Conservation (phyloP, 768 basidiomycete species). For the Tylopilus cervinicoccineus region DNA sequence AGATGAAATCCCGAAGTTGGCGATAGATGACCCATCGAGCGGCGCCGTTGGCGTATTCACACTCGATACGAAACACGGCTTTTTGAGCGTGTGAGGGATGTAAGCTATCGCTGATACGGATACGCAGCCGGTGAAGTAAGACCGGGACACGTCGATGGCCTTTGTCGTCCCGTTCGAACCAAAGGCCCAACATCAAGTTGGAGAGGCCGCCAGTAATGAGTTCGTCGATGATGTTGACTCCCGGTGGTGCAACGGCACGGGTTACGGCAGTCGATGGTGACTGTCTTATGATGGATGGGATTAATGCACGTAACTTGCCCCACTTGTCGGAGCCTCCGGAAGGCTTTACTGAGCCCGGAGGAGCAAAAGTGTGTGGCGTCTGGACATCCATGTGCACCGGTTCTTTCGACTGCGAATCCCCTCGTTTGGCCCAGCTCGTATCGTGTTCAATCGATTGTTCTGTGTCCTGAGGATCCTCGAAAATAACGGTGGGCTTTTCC, state of each 20-base stretch:
- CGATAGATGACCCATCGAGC: constrained; percentile 95
- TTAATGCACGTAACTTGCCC: constrained; percentile 59
- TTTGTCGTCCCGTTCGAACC: constrained; percentile 86
- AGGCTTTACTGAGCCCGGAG: constrained; percentile 18
- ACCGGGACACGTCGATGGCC: constrained; percentile 76
- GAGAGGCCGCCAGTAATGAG: constrained; percentile 78
- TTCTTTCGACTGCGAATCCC: constrained; percentile 3
- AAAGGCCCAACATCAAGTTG: constrained; percentile 71
- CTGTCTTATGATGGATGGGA: constrained; percentile 51
- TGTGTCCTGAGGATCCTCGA: constrained; percentile 24
- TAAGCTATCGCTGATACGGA: constrained; percentile 82
- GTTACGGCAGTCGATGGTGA: constrained; percentile 32
- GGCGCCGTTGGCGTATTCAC: constrained; percentile 93
- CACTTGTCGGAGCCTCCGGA: constrained; percentile 43
- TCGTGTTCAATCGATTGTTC: constrained; percentile 22
- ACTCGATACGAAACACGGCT: constrained; percentile 88
- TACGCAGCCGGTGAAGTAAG: constrained; percentile 74
- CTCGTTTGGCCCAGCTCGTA: constrained; percentile 1
- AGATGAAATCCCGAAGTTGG: constrained; percentile 87
- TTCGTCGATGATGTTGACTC: constrained; percentile 78
- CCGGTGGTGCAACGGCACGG: constrained; percentile 46
- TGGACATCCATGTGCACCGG: constrained; percentile 9
- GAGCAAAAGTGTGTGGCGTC: constrained; percentile 27
- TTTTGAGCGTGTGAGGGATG: constrained; percentile 75
- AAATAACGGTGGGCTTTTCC: constrained; percentile 36